These are phyloP conservation scores for Earliella scabrosa DNA, from an alignment of 1,284 basidiomycete species.

Conservation along the genomic window DNA sequence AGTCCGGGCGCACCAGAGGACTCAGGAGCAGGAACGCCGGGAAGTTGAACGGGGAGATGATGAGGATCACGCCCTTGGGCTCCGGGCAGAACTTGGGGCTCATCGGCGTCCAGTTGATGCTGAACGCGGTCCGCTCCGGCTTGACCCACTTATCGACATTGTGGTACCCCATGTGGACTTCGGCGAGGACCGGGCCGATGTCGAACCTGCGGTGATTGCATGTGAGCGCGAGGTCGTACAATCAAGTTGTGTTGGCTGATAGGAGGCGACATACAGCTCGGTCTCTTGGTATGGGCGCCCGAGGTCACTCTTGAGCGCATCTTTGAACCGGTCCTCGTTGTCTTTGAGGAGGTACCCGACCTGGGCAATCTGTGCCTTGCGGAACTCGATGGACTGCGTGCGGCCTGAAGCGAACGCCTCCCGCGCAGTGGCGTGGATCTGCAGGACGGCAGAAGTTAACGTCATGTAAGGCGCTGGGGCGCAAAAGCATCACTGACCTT, in stretches of 20 bases:
- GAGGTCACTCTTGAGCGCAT: constrained; percentile 58
- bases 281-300: constrained; percentile 58
- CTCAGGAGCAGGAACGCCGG: constrained; percentile 53
- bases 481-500: neutral
- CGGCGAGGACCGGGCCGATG: constrained; percentile 54
- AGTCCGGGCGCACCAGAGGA: constrained; percentile 50
- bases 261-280: constrained; percentile 47
- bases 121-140: constrained; percentile 63
- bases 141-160: constrained; percentile 81
- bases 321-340: constrained; percentile 57
- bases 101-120: constrained; percentile 56
- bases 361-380: constrained; percentile 69
- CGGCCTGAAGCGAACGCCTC: constrained; percentile 62
- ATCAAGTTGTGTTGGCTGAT: neutral
- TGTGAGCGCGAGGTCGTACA: neutral
- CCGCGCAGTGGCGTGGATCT: constrained; percentile 60
- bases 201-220: constrained; percentile 37
- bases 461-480: no score
- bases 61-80: constrained; percentile 73
- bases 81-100: constrained; percentile 71
- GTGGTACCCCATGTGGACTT: constrained; percentile 66
- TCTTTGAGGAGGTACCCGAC: constrained; percentile 71
- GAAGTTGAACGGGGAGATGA: constrained; percentile 61
- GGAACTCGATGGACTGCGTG: constrained; percentile 58
- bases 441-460: neutral